Conservation (phyloP, 1,284 basidiomycete genomes). For the Trichosporon faecale region DNA sequence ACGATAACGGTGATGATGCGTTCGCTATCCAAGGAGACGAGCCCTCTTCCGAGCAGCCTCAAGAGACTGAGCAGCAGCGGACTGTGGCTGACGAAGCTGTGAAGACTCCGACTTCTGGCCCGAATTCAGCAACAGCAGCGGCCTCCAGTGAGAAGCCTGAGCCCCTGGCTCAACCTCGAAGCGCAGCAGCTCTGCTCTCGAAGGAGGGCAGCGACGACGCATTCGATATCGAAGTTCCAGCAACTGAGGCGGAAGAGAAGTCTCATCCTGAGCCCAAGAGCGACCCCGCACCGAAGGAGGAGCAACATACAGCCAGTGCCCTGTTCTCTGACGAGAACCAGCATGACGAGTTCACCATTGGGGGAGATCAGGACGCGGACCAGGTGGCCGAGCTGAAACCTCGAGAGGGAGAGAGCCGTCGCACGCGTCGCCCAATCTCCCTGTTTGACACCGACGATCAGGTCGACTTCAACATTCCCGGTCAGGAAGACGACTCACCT, state of each 20-base stretch:
- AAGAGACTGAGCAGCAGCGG: background rate
- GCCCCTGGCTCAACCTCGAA: background rate
- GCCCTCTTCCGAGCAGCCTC: background rate
- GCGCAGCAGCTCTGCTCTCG: background rate
- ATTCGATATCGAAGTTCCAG: slow-evolving; percentile 7
- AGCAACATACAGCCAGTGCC: background rate
- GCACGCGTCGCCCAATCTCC: background rate
- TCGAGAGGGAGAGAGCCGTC: background rate
- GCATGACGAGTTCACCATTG: slow-evolving; percentile 11
- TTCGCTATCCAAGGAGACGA: slow-evolving; percentile 8
- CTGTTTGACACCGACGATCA: slow-evolving; percentile 3
- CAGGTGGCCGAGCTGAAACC: background rate
- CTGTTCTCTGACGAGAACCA: slow-evolving; percentile 8
- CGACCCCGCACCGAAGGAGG: background rate
- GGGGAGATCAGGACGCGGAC: background rate
- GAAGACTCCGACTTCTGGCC: background rate
- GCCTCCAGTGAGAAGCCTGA: background rate
- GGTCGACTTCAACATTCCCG: background rate
- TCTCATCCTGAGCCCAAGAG: background rate
- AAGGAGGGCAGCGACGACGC: slow-evolving; percentile 2
- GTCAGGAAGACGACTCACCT: background rate
- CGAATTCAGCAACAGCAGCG: no score
- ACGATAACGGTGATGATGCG: slow-evolving; percentile 14
- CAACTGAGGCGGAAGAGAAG: background rate
- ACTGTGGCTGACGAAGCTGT: background rate